These are phyloP conservation scores for Apophysomyces variabilis DNA, from an alignment of 371 early-diverging fungal genomes.

Conservation along the genomic window DNA sequence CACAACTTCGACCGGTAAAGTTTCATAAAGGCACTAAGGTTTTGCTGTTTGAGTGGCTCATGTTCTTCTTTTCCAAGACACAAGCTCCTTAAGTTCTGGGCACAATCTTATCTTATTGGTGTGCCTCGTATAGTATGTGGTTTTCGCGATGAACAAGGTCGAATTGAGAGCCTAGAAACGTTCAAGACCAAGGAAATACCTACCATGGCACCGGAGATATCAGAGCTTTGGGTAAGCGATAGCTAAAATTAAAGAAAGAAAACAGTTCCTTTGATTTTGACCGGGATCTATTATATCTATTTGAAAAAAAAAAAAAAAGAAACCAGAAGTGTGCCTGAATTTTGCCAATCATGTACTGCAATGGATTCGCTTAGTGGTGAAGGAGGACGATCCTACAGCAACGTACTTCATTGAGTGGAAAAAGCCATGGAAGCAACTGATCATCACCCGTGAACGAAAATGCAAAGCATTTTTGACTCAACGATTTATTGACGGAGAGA, in stretches of 20 bases:
- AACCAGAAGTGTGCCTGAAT: constrained; percentile 54
- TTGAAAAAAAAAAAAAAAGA: constrained; percentile 27
- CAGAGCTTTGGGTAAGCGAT: constrained; percentile 63
- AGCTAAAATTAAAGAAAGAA: not conserved
- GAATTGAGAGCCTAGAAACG: constrained; percentile 55
- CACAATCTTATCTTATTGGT: constrained; percentile 91
- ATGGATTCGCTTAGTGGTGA: constrained; percentile 42
- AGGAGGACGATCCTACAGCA: constrained; percentile 42
- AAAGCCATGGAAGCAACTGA: constrained; percentile 47
- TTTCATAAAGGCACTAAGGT: not conserved
- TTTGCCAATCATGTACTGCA: constrained; percentile 51
- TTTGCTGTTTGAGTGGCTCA: too few species aligned
- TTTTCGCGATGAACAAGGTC: constrained; percentile 81
- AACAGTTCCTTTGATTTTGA: not conserved
- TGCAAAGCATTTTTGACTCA: constrained; percentile 49
- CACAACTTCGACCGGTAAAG: constrained; percentile 68
- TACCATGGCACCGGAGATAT: constrained; percentile 66
- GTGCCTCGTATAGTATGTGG: constrained; percentile 84
- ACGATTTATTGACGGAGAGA: constrained; percentile 42
- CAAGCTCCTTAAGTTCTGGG: constrained; percentile 90
- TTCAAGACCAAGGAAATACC: constrained; percentile 85
- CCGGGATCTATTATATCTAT: not conserved
- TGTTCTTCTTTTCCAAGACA: constrained; percentile 38
- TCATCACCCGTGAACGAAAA: constrained; percentile 28
- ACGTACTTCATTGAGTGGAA: constrained; percentile 49